Evolutionary conservation across 179 eudicot genomes (phyloP).

Genomic region (Beta corolliflora): DNA sequence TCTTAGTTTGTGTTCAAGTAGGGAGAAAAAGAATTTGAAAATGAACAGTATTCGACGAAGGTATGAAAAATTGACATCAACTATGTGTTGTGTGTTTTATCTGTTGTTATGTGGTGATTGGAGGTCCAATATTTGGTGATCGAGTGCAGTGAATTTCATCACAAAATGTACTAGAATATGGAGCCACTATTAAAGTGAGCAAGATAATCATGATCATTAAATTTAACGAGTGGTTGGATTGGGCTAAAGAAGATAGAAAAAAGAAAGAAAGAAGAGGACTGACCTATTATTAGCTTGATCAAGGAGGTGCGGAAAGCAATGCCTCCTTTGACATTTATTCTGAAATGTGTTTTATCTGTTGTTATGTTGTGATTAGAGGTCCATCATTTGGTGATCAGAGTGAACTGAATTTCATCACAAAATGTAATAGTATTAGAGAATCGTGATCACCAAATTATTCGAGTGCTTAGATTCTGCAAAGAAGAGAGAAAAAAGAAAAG

Average conservation of each 20-base stretch:
- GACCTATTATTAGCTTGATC: neutral
- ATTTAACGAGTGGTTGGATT: neutral
- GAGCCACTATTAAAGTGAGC: neutral
- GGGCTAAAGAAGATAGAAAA: no score
- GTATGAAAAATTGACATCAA: no score
- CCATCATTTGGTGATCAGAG: neutral
- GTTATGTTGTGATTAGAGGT: neutral
- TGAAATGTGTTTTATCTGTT: no score
- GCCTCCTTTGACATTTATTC: no score
- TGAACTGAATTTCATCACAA: neutral
- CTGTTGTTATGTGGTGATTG: neutral
- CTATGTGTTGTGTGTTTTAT: neutral
- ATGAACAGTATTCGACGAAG: neutral
- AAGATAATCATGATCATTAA: neutral
- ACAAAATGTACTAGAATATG: neutral
- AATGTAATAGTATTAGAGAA: neutral
- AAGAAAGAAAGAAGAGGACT: neutral
- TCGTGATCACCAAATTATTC: neutral
- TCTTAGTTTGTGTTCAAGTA: neutral
- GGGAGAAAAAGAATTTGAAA: neutral
- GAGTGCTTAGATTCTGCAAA: neutral
- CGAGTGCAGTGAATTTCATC: neutral
- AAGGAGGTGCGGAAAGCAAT: neutral
- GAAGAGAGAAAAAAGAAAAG: no score
- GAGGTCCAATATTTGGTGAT: neutral